Conservation (phyloP, 306 rosid genomes). For the Urtica urens region DNA sequence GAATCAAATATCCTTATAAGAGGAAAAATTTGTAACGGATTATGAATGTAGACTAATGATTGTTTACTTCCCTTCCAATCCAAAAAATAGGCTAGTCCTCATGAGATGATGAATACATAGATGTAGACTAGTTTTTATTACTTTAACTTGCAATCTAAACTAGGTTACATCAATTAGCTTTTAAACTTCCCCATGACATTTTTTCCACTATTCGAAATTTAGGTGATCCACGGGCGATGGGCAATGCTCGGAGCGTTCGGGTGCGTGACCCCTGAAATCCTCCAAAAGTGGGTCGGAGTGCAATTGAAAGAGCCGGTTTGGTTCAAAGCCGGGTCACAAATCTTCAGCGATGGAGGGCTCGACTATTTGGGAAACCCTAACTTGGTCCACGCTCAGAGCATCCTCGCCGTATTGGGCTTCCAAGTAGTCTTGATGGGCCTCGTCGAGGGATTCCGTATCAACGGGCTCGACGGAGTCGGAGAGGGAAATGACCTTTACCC, state of each 20-base stretch:
- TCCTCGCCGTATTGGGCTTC: conserved; percentile 67
- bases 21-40: too few relatives aligned
- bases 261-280: conserved; percentile 82
- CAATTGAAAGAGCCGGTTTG: conserved; percentile 89
- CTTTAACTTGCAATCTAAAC: too few relatives aligned
- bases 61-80: too few relatives aligned
- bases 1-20: too few relatives aligned
- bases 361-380: conserved; percentile 88
- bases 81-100: too few relatives aligned
- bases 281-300: conserved; percentile 53
- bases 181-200: too few relatives aligned
- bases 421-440: conserved; percentile 84
- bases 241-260: conserved; percentile 96
- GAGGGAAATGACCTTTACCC: conserved; percentile 86
- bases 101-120: too few relatives aligned
- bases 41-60: too few relatives aligned
- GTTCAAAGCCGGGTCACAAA: conserved; percentile 92
- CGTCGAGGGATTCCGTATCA: conserved; percentile 81
- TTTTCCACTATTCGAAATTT: background rate
- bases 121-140: too few relatives aligned
- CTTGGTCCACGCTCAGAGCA: conserved; percentile 89
- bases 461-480: conserved; percentile 79
- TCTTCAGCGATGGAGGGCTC: conserved; percentile 82
- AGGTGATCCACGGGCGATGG: conserved; percentile 95
- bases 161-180: too few relatives aligned